Percentiles rank a stretch among this genome's conserved stretches.
phyloP scores from a whole-genome alignment of 805 yeast genomes.

The Cyberlindnera nakhonratchasimensis region DNA sequence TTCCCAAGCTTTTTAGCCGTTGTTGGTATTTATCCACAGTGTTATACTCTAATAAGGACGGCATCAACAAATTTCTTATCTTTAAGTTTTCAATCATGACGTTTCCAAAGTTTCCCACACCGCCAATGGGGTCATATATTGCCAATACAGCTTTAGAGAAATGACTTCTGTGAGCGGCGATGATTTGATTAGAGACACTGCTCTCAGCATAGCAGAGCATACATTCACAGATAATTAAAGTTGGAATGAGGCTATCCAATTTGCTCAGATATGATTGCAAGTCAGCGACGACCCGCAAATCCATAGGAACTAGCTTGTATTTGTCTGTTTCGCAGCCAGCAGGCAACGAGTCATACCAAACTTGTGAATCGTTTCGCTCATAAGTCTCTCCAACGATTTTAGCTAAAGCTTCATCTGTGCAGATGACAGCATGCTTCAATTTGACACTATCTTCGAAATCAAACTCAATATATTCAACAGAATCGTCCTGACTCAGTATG shows the following conservation, averaged over 20 bases:
- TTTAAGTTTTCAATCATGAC: slow-evolving; percentile 51
- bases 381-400: slow-evolving; percentile 12
- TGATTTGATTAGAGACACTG: slow-evolving; percentile 36
- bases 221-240: slow-evolving; percentile 55
- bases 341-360: slow-evolving; percentile 28
- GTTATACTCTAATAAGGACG: slow-evolving; percentile 37
- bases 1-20: slow-evolving; percentile 18
- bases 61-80: slow-evolving; percentile 42
- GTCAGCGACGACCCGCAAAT: slow-evolving; percentile 31
- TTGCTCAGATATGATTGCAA: slow-evolving; percentile 28
- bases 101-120: slow-evolving; percentile 47
- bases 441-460: slow-evolving; percentile 47
- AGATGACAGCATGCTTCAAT: slow-evolving; percentile 35
- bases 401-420: slow-evolving; percentile 13
- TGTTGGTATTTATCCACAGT: slow-evolving; percentile 29
- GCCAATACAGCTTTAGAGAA: slow-evolving; percentile 30
- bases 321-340: slow-evolving; percentile 7
- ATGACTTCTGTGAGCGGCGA: slow-evolving; percentile 31
- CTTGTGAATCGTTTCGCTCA: slow-evolving; percentile 10
- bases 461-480: slow-evolving; percentile 42
- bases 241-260: slow-evolving; percentile 34
- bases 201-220: slow-evolving; percentile 51
- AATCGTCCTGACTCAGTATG: slow-evolving; percentile 28
- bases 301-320: slow-evolving; percentile 31
- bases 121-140: slow-evolving; percentile 60